These are phyloP conservation scores for Citrus reticulata DNA, from an alignment of 345 rosid genomes.

Conservation along the genomic window DNA sequence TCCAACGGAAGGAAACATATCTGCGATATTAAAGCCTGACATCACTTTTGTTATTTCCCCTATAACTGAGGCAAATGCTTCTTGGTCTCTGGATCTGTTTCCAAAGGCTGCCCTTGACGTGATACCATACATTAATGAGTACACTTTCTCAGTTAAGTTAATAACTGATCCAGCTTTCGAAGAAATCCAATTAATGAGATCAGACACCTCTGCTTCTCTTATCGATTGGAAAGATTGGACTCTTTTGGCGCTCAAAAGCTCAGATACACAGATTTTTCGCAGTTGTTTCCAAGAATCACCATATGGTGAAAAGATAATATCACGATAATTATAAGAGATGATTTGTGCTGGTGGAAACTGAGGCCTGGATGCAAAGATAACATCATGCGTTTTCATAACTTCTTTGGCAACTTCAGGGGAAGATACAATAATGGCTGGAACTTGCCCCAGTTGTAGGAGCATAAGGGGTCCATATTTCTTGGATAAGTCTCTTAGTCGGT, in stretches of 20 bases:
- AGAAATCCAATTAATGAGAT: background rate
- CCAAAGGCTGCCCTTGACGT: constrained; percentile 28
- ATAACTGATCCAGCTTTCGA: constrained; percentile 10
- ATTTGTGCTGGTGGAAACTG: constrained; percentile 10
- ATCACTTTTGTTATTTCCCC: background rate
- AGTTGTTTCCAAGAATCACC: background rate
- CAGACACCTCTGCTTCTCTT: background rate
- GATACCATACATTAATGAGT: constrained; percentile 6
- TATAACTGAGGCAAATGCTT: constrained; percentile 3
- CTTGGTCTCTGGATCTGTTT: constrained; percentile 19
- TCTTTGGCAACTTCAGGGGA: constrained; percentile 28
- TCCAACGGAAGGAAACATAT: constrained; percentile 29
- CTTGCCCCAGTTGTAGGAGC: constrained; percentile 35
- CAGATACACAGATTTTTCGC: background rate
- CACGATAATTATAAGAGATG: constrained; percentile 13
- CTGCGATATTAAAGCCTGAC: constrained; percentile 22
- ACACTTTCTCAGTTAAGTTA: constrained; percentile 14
- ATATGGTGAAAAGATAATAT: background rate
- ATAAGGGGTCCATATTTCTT: constrained; percentile 28
- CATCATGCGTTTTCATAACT: constrained; percentile 28
- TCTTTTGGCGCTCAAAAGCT: background rate
- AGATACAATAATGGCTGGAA: constrained; percentile 21
- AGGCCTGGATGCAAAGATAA: constrained; percentile 30
- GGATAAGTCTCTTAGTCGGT: constrained; percentile 19
- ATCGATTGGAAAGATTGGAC: background rate